Evolutionary conservation across 208 protist genomes (phyloP), one percentile per base, ranked within the genome.

Genomic region (Tritrichomonas foetus): DNA sequence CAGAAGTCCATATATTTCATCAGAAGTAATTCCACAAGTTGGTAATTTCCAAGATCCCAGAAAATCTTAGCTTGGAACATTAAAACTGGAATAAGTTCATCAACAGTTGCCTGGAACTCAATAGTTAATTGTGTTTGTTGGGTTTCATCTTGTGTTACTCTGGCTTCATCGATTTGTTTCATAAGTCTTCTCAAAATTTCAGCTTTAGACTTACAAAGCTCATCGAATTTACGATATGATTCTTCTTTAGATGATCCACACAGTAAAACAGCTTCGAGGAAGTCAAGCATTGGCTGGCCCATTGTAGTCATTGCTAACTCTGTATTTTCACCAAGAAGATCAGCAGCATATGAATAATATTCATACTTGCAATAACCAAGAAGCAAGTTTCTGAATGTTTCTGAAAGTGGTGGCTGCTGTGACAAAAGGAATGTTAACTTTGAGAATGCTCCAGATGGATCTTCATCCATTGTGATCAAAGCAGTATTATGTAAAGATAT

Each of bases 11-110:
- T 97, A 16, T 97, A 98, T 95, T 98, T 97, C 49, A 97, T 96
- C 94, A 99, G 98, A 16, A 96, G 57, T 94, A 97, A 97, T 95
- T 98, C 97, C 25, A 98, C 98, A 94, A 97, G 96, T 33, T 96
- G 96, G 94, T 98, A 99, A 95, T 99, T 98, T 89, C 98, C 97
- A 93, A 98, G 97, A 93, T 99, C 97, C 98, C 98, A 99, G 96
- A 98, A 99, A 61, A 99, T 98, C 95, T 98, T 98, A n/a, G 98
- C 98, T 92, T 97, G 94, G 9, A 94, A 84, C 96, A 97, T 97
- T 5, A 99, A 97, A 20, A 99, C 97, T 0, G 98, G 98, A 72
- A 99, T 98, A 95, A 98, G 99, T 78, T 96, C 96, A 94, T 99
- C 97, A 20, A 99, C 94, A 8, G 97, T 97, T 41, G 97, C 95